Base-by-base conservation (phyloP, 2,329 filamentous ascomycete species). In the Aquanectria penicillioides region DNA sequence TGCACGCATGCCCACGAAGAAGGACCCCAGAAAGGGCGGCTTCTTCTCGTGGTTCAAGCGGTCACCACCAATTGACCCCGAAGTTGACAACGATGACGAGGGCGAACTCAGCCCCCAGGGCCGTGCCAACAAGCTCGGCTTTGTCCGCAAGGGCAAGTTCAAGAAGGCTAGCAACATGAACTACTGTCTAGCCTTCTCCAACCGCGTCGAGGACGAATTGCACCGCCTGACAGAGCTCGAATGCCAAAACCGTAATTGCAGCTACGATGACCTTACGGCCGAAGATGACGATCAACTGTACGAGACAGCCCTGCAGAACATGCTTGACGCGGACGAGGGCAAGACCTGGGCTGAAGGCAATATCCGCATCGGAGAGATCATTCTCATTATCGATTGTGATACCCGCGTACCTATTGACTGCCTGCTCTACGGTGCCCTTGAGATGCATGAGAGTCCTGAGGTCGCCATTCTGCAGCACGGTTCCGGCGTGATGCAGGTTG, bases 401-500 rank as follows among this genome's bases (percentile, higher is more conserved):
- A 91, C 88, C 4, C 83, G 88, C 70, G 61, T 69, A 0, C 89
- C 89, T 0, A 74, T 79, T 1, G 88, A 92, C 66, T 91, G 87
- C 62, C 79, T 92, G 11, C 77, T 92, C 8, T 87, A 90, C 62
- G 88, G 86, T n/a, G 88, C 86, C 15, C 85, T 83, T 13, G 89
- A 92, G 72, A 91, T 92, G 88, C 86, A 89, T 63, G 80, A 85
- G 62, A 88, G 83, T 12, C 89, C 88, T 0, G 85, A 91, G 66
- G 87, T 91, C 1, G 89, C 84, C 15, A 90, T 92, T 66, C 81
- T 92, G 56, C 89, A 92, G 71, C 90, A 89, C 75, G 84, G 84
- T 0, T 91, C 89, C 6, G 89, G 89, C 22, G 89, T 93, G 59
- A 93, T 93, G 89, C 88, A 93, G 65, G 88, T 93, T 9, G 85